A percentile compares a stretch with the other conserved stretches of the same genome.
These are phyloP conservation scores for Dendrothele bispora DNA, from an alignment of 768 basidiomycete species.

Conservation along the genomic window DNA sequence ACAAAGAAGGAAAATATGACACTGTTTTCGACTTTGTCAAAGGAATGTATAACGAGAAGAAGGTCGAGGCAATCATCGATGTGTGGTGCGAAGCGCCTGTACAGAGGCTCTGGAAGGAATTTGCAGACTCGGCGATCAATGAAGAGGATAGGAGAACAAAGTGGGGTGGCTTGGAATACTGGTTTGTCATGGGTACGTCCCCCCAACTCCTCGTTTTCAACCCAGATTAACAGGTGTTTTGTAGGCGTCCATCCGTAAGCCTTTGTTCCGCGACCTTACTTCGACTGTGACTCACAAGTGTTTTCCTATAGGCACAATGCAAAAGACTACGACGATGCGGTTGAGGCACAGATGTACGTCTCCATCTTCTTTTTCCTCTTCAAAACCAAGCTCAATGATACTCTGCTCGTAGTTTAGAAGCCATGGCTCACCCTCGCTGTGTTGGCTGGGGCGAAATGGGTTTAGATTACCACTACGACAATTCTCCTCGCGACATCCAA, in stretches of 20 bases:
- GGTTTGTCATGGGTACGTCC: constrained; percentile 79
- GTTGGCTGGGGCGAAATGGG: constrained; percentile 92
- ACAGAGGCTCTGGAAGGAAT: constrained; percentile 58
- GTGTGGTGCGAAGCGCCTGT: constrained; percentile 90
- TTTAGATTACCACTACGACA: constrained; percentile 82
- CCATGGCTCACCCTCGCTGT: constrained; percentile 78
- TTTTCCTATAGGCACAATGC: constrained; percentile 61
- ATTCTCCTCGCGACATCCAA: constrained; percentile 71
- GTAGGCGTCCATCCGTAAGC: constrained; percentile 75
- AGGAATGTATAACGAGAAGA: constrained; percentile 55
- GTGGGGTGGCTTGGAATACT: constrained; percentile 76
- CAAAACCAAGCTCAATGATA: neutral
- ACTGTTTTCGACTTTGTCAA: constrained; percentile 71
- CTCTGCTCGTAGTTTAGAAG: constrained; percentile 52
- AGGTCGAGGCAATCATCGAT: constrained; percentile 71
- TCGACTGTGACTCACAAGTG: neutral
- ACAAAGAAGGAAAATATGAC: constrained; percentile 40
- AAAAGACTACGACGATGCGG: constrained; percentile 59
- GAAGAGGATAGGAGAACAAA: constrained; percentile 42
- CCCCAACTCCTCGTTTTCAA: neutral
- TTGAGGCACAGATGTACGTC: constrained; percentile 69
- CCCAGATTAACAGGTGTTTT: constrained; percentile 4
- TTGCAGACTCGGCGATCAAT: constrained; percentile 69
- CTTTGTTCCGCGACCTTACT: no score
- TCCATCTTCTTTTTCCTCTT: neutral